Base-by-base conservation (phyloP, 2,329 filamentous ascomycete species). In the Venturia pyrina region DNA sequence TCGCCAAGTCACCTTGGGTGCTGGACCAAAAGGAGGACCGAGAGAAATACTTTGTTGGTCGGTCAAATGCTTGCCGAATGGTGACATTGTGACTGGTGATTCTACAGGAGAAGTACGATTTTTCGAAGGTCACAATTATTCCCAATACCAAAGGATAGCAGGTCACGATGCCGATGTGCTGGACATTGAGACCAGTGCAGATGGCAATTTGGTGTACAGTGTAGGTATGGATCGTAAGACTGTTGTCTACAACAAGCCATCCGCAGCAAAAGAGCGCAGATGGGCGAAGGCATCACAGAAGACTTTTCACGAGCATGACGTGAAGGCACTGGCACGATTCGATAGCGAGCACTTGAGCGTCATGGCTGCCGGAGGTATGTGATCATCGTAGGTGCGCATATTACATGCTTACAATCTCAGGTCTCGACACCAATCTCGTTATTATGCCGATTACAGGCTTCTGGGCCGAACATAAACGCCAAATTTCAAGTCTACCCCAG, bases 31-130 rank as follows among this genome's bases (percentile, higher is more conserved):
- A 8, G 90, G 89, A 57, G 90, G 90, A 7, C 86, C 89, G 21
- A 93, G 90, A 76, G 89, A 96, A 69, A 88, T 93, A 66, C 87
- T 98, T 63, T 89, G 96, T 17, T 99, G 95, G 95, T 89, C 91
- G 64, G 89, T 99, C 68, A 96, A 92, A 77, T 91, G 89, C 72
- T 82, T 98, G 41, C 85, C 89, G 11, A 89, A 90, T 72, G 93
- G 92, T 62, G 91, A 95, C 70, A 95, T 99, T 68, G 88, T 98
- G 15, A 96, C 93, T 1, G 95, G 91, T 63, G 95, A 99, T 75
- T 98, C 95, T 3, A 93, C 92, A 5, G 95, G 95, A 41, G 92
- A 98, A 74, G 83, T 99, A 50, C 88, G 91, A 69, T 90, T 98
- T 73, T 99, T 93, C 89, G 91, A 96, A 74, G 91, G 91, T 66